Conservation (phyloP, 305 asterid species). For the Fraxinus latifolia region DNA sequence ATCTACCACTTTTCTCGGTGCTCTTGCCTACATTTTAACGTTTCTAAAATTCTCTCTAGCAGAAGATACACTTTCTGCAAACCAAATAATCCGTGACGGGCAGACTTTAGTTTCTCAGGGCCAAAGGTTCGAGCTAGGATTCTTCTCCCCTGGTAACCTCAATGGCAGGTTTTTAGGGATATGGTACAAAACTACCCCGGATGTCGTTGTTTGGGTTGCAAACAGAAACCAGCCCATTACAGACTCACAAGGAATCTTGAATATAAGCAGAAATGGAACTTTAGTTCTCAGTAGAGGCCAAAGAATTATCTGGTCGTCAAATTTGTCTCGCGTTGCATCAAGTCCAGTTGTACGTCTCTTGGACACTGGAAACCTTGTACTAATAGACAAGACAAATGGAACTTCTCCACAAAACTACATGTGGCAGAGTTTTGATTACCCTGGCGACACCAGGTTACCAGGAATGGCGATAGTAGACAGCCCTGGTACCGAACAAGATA, state of each 20-base stretch:
- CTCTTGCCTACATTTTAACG: background rate
- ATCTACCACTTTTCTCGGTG: background rate
- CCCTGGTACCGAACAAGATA: constrained; percentile 17
- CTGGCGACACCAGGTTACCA: constrained; percentile 32
- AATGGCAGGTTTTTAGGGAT: constrained; percentile 21
- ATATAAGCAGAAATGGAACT: constrained; percentile 23
- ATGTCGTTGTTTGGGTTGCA: constrained; percentile 31
- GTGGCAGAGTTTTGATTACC: constrained; percentile 48
- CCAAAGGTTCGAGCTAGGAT: constrained; percentile 29
- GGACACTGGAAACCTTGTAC: constrained; percentile 33
- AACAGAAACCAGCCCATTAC: constrained; percentile 27
- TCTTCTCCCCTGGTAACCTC: constrained; percentile 34
- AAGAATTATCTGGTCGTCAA: constrained; percentile 26
- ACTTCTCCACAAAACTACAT: background rate
- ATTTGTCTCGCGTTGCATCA: constrained; percentile 10
- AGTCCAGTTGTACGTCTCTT: constrained; percentile 25
- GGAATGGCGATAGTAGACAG: constrained; percentile 29
- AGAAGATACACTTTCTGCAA: constrained; percentile 17
- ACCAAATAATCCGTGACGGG: constrained; percentile 14
- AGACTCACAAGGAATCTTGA: constrained; percentile 13
- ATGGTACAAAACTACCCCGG: constrained; percentile 28
- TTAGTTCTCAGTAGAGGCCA: constrained; percentile 8
- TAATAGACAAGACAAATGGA: background rate
- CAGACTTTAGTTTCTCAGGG: constrained; percentile 22
- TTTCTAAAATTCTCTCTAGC: constrained; percentile 3